Evolutionary conservation across 805 yeast species (phyloP).

Genomic region (Millerago galiae): DNA sequence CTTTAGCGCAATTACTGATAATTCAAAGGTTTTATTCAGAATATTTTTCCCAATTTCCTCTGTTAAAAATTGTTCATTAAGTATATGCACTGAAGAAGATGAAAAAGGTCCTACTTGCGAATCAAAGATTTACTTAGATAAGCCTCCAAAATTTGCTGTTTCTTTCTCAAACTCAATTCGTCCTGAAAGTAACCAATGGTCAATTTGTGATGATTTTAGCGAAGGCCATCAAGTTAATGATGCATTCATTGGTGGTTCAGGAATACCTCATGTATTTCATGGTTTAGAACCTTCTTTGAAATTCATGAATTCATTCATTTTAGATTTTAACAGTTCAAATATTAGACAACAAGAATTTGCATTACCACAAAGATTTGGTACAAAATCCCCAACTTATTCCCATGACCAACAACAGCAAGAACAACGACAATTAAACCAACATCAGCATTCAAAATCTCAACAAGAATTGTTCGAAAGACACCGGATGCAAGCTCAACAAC

Average conservation of each 20-base stretch:
- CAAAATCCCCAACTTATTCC: slow-evolving; percentile 16
- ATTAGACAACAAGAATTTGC: slow-evolving; percentile 21
- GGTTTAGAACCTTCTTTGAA: slow-evolving; percentile 48
- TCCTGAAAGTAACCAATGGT: slow-evolving; percentile 60
- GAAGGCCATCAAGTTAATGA: slow-evolving; percentile 76
- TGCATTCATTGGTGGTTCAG: slow-evolving; percentile 57
- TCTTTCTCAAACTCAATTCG: slow-evolving; percentile 52
- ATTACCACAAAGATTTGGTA: slow-evolving; percentile 16
- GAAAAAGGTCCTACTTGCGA: slow-evolving; percentile 32
- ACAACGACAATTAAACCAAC: background rate
- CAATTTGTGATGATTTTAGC: slow-evolving; percentile 76
- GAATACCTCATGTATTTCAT: slow-evolving; percentile 61
- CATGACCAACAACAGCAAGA: slow-evolving; percentile 1
- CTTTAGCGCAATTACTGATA: slow-evolving; percentile 64
- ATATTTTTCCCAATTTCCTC: slow-evolving; percentile 63
- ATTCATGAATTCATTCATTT: slow-evolving; percentile 47
- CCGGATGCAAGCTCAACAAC: slow-evolving; percentile 8
- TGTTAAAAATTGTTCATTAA: slow-evolving; percentile 52
- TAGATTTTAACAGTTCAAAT: slow-evolving; percentile 36
- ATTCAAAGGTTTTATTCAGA: slow-evolving; percentile 59
- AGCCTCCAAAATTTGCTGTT: slow-evolving; percentile 75
- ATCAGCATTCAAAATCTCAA: background rate
- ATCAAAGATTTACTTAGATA: slow-evolving; percentile 41
- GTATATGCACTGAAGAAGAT: slow-evolving; percentile 35
- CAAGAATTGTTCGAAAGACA: slow-evolving; percentile 1